A percentile compares a stretch with the other conserved stretches of the same genome.
Conservation (phyloP, 345 rosid species). For the Combretum micranthum region DNA sequence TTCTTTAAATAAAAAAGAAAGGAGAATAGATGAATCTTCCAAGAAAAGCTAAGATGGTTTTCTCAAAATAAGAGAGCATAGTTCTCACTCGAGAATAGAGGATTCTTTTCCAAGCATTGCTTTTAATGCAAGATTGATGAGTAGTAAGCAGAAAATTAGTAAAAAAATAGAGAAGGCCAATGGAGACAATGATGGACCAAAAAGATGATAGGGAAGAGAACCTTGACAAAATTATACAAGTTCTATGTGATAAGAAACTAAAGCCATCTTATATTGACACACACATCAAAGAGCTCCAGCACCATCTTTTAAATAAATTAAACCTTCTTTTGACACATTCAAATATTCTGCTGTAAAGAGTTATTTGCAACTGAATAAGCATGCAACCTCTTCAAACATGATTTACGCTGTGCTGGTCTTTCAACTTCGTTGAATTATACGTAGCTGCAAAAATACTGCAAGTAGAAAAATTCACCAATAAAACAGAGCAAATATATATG, state of each 20-base stretch:
- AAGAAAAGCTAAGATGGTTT: too few relatives aligned
- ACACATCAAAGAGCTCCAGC: slow-evolving; percentile 10
- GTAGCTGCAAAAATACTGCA: too few relatives aligned
- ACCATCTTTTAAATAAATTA: background rate
- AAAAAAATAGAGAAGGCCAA: slow-evolving; percentile 28
- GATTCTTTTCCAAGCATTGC: too few relatives aligned
- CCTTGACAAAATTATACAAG: slow-evolving; percentile 19
- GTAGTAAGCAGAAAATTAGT: slow-evolving; percentile 21
- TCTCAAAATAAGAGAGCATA: too few relatives aligned
- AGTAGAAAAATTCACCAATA: too few relatives aligned
- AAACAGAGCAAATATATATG: too few relatives aligned
- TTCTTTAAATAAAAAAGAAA: too few relatives aligned
- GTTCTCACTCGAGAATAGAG: too few relatives aligned
- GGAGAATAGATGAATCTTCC: too few relatives aligned
- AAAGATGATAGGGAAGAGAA: slow-evolving; percentile 19
- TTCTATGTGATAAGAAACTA: slow-evolving; percentile 13
- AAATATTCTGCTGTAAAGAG: too few relatives aligned
- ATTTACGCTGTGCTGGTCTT: background rate
- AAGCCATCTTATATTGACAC: slow-evolving; percentile 24
- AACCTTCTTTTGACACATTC: background rate
- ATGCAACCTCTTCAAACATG: background rate
- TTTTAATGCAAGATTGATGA: slow-evolving; percentile 34
- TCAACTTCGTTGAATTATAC: too few relatives aligned
- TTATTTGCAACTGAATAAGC: background rate
- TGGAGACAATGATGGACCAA: slow-evolving; percentile 24